These are phyloP conservation scores for Taphrina confusa DNA, from an alignment of 1,139 yeast species.

Conservation along the genomic window DNA sequence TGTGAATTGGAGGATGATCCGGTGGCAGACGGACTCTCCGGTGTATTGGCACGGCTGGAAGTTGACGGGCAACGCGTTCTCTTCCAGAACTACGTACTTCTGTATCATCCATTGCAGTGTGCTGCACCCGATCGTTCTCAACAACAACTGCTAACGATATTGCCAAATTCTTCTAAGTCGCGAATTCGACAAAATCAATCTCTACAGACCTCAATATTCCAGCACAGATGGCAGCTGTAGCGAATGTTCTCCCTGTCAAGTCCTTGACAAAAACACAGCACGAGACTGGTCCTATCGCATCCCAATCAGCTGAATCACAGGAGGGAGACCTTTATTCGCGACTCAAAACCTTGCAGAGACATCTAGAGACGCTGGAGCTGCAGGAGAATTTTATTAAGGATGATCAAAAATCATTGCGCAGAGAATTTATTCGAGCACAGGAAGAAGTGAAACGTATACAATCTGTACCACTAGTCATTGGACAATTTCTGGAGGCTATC, in stretches of 20 bases:
- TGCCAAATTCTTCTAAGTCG: no score
- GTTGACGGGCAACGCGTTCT: no score
- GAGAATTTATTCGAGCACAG: constrained; percentile 94
- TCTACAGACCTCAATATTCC: no score
- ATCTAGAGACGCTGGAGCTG: constrained; percentile 67
- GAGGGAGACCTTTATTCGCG: constrained; percentile 69
- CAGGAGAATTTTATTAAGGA: constrained; percentile 95
- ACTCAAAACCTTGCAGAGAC: constrained; percentile 84
- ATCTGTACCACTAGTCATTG: constrained; percentile 95
- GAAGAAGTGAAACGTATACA: constrained; percentile 97
- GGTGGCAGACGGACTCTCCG: no score
- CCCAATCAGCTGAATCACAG: constrained; percentile 4
- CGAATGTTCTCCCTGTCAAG: constrained; percentile 1
- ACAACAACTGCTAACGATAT: no score
- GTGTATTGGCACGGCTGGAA: no score
- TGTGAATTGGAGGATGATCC: no score
- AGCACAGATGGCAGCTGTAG: constrained; percentile 6
- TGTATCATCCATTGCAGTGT: no score
- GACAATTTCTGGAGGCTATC: constrained; percentile 95
- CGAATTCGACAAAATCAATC: no score
- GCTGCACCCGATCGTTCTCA: no score
- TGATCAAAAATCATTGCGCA: constrained; percentile 92
- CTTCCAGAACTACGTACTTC: no score
- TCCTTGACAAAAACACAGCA: constrained; percentile 3
- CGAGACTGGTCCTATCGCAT: constrained; percentile 2